These are phyloP conservation scores for Arxiozyma bovina DNA, from an alignment of 1,139 yeast species.

Conservation along the genomic window DNA sequence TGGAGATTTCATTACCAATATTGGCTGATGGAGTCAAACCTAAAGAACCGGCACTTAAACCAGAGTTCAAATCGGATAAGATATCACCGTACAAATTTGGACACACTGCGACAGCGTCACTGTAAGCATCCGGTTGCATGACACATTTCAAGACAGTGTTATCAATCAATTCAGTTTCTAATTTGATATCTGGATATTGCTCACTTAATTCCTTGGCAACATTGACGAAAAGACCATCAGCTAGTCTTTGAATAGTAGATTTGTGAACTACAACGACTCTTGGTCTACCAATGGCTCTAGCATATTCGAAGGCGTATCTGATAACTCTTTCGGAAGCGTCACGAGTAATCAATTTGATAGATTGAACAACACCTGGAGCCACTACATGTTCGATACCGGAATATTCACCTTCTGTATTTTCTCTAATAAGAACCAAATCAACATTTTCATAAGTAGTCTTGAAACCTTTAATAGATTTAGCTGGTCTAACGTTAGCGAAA, in stretches of 20 bases:
- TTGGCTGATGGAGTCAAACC: constrained; percentile 98
- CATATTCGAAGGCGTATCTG: constrained; percentile 94
- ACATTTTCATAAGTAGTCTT: constrained; percentile 91
- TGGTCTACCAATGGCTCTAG: constrained; percentile 79
- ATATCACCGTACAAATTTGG: constrained; percentile 99
- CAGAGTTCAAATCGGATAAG: constrained; percentile 94
- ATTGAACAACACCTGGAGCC: constrained; percentile 97
- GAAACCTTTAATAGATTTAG: constrained; percentile 87
- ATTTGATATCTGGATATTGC: constrained; percentile 83
- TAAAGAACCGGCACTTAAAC: constrained; percentile 87
- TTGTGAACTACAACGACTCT: constrained; percentile 93
- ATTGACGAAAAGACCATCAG: constrained; percentile 92
- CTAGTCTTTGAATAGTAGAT: constrained; percentile 95
- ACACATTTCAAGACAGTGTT: constrained; percentile 90
- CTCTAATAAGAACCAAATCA: constrained; percentile 93
- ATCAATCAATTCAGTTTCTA: constrained; percentile 84
- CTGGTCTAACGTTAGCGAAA: constrained; percentile 96
- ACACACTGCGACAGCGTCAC: constrained; percentile 91
- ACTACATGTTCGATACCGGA: constrained; percentile 98
- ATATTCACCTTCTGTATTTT: constrained; percentile 99
- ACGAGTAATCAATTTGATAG: constrained; percentile 92
- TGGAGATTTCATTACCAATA: constrained; percentile 96
- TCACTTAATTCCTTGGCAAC: constrained; percentile 83
- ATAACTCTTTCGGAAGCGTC: constrained; percentile 94
- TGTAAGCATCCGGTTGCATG: constrained; percentile 77